A percentile compares a stretch with the other conserved stretches of the same genome.
Evolutionary conservation across 805 yeast species (phyloP).

Genomic region (Millerozyma acaciae): DNA sequence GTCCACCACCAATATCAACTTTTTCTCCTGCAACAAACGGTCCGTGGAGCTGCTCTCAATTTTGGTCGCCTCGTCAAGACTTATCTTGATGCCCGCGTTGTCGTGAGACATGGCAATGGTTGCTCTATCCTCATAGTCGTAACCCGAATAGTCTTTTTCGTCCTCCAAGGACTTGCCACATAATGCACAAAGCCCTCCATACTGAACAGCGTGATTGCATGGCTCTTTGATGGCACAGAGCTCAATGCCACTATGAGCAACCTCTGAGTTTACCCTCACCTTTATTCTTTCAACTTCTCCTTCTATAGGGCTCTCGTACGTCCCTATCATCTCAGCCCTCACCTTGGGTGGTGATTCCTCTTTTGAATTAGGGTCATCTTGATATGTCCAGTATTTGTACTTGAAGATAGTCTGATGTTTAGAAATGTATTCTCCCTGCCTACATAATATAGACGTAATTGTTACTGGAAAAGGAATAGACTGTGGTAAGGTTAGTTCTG

Average conservation of each 20-base stretch:
- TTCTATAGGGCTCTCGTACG: constrained; percentile 79
- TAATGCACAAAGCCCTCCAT: constrained; percentile 89
- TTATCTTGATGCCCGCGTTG: constrained; percentile 76
- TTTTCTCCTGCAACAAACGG: constrained; percentile 56
- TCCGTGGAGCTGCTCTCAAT: constrained; percentile 68
- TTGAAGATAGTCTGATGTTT: constrained; percentile 54
- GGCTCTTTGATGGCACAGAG: constrained; percentile 68
- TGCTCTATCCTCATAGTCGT: constrained; percentile 65
- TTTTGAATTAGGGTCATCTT: constrained; percentile 48
- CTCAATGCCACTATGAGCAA: constrained; percentile 42
- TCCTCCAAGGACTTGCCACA: constrained; percentile 78
- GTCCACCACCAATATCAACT: constrained; percentile 89
- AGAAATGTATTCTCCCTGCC: constrained; percentile 42
- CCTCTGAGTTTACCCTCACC: constrained; percentile 56
- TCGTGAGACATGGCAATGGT: constrained; percentile 89
- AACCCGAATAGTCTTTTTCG: constrained; percentile 71
- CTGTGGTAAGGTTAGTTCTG: constrained; percentile 54
- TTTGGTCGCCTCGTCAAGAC: constrained; percentile 79
- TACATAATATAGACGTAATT: constrained; percentile 46
- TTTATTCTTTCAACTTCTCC: constrained; percentile 57
- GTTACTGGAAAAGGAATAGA: constrained; percentile 68
- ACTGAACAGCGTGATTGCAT: constrained; percentile 89
- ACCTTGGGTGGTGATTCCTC: constrained; percentile 42
- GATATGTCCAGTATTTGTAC: constrained; percentile 66
- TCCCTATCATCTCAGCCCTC: constrained; percentile 65